Evolutionary conservation across 2,329 filamentous ascomycete species (phyloP), one percentile per base, ranked within the genome.

Genomic region (Simplicillium aogashimaense): DNA sequence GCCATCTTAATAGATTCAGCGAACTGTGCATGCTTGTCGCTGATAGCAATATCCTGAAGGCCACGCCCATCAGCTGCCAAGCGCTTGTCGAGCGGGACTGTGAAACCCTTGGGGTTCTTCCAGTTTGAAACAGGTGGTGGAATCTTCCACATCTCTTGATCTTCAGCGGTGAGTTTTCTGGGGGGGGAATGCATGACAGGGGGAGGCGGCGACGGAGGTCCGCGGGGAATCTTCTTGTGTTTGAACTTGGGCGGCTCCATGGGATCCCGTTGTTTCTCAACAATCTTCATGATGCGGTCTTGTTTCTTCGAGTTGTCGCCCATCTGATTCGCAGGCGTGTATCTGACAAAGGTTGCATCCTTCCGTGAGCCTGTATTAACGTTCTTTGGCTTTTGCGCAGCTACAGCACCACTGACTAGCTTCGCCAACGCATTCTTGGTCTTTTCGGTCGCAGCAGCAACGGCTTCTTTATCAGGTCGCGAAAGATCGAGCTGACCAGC

Each of bases 31-130:
- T 98, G 97, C 58, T 95, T 97, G 69, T 98, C 92, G 64, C 95
- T 97, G 65, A 98, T 97, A 7, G 87, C 83, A 33, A 95, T 80
- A 57, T 98, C 92, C 60, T 95, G 88, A 46, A 98, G 59, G 1
- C 87, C 87, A 53, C 92, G 76, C 11, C 92, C 92, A 59, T 97
- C 90, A 8, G 92, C 90, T 14, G 92, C 92, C 50, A 98, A 66
- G 56, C 92, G 82, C 69, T 98, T 98, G 60, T 98, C 92, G 38
- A 98, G 63, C 0, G 92, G 87, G 1, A 98, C 86, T 0, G 92
- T 98, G 57, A 95, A 98, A 53, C 92, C 92, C 67, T 97, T 97
- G 1, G 90, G 86, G 60, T 98, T 98, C 75, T 98, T 98, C 92
- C 92, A 98, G 61, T 97, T 97, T 15, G 86, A 94, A 2, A 98